Evolutionary conservation across 1,284 basidiomycete species (phyloP).

Genomic region (Ceratobasidium theobromae): DNA sequence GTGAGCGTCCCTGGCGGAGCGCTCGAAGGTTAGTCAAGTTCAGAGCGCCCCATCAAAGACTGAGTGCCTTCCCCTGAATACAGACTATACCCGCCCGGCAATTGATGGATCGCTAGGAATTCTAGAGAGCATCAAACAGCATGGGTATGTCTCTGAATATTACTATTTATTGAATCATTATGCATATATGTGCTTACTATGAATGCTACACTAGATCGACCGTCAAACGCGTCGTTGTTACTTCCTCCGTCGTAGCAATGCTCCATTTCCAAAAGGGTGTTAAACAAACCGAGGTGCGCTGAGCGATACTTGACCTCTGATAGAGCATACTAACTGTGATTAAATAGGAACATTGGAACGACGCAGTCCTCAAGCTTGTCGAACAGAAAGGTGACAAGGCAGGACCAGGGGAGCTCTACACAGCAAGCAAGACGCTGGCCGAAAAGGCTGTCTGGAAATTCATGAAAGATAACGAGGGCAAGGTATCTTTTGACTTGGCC

Average conservation of each 20-base stretch:
- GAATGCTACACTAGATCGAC: not conserved
- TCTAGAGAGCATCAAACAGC: conserved; percentile 2
- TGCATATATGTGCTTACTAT: not conserved
- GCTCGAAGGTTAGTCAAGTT: not conserved
- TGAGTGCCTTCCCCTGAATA: not conserved
- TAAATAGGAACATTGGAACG: conserved; percentile 39
- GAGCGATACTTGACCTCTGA: no score
- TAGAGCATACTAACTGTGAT: no score
- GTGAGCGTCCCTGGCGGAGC: not conserved
- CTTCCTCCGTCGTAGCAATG: not conserved
- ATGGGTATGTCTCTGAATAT: not conserved
- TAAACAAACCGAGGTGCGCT: conserved; percentile 11
- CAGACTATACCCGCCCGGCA: not conserved
- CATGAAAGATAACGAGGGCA: conserved; percentile 39
- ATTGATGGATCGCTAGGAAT: not conserved
- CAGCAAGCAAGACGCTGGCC: conserved; percentile 44
- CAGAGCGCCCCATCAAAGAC: no score
- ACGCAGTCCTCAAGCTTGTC: conserved; percentile 37
- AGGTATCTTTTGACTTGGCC: conserved; percentile 34
- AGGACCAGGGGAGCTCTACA: conserved; percentile 40
- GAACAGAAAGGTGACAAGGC: conserved; percentile 39
- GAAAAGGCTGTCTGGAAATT: conserved; percentile 44
- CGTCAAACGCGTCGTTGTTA: not conserved
- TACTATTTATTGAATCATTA: no score
- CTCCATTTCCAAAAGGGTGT: not conserved